phyloP scores from a whole-genome alignment of 257 asterid genomes.

The Petunia axillaris region DNA sequence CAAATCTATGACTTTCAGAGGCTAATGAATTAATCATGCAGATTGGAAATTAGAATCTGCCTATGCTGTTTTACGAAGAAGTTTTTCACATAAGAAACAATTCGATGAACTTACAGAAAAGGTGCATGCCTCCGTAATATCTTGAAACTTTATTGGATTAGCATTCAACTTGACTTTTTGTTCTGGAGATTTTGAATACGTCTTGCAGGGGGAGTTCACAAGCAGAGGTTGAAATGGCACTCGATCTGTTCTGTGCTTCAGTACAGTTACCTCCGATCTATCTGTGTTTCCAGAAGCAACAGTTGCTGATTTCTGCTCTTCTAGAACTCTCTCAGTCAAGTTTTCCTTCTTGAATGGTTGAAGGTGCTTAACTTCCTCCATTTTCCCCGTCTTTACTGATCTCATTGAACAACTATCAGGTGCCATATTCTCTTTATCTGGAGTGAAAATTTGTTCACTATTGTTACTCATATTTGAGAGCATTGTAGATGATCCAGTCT shows the following conservation, averaged over 20 bases:
- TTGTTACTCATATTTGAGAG: slow-evolving; percentile 12
- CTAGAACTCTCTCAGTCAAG: slow-evolving; percentile 37
- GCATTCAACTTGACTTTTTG: slow-evolving; percentile 27
- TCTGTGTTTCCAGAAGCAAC: slow-evolving; percentile 33
- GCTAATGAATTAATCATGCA: not conserved
- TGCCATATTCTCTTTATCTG: slow-evolving; percentile 70
- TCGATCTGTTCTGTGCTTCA: slow-evolving; percentile 46
- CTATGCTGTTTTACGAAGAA: not conserved
- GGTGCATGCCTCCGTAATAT: slow-evolving; percentile 32
- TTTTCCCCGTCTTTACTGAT: slow-evolving; percentile 38
- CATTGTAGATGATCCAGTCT: not conserved
- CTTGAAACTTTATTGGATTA: slow-evolving; percentile 18
- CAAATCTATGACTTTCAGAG: not conserved
- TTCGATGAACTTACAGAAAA: slow-evolving; percentile 27
- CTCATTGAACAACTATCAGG: slow-evolving; percentile 42
- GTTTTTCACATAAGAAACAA: slow-evolving; percentile 1
- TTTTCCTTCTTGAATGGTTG: slow-evolving; percentile 27
- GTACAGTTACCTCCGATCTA: not conserved
- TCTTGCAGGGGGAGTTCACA: slow-evolving; percentile 35
- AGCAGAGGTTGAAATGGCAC: slow-evolving; percentile 56
- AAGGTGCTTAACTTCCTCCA: slow-evolving; percentile 11
- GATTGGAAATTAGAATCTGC: not conserved
- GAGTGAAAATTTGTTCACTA: slow-evolving; percentile 40
- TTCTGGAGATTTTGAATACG: slow-evolving; percentile 40
- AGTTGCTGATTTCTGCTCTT: slow-evolving; percentile 36